phyloP scores from a whole-genome alignment of 192 early-diverging fungal species.

The Radiomyces spectabilis region DNA sequence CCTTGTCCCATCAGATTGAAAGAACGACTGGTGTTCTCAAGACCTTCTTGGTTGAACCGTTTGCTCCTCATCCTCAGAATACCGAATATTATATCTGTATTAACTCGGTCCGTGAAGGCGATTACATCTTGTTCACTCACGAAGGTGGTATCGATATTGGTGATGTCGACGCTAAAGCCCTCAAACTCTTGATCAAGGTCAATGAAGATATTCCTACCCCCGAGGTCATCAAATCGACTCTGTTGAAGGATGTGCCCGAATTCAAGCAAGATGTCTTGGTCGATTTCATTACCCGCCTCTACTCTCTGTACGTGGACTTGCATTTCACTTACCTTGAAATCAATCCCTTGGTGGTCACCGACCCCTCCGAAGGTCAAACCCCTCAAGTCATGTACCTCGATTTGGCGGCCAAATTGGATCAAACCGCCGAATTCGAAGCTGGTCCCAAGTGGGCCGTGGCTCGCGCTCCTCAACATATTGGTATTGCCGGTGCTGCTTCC shows the following conservation, averaged over 20 bases:
- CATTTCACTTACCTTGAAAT: constrained; percentile 99
- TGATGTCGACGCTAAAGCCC: constrained; percentile 96
- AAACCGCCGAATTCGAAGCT: constrained; percentile 94
- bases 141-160: constrained; percentile 98
- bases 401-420: constrained; percentile 97
- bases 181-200: constrained; percentile 79
- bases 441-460: constrained; percentile 96
- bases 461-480: constrained; percentile 52
- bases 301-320: constrained; percentile 91
- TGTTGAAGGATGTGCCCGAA: constrained; percentile 65
- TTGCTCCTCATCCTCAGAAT: constrained; percentile 84
- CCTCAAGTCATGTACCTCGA: constrained; percentile 88
- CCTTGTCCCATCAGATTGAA: constrained; percentile 55
- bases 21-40: constrained; percentile 77
- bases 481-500: constrained; percentile 21
- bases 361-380: constrained; percentile 40
- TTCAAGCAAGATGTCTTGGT: constrained; percentile 70
- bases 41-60: constrained; percentile 94
- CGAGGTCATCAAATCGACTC: constrained; percentile 51
- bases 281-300: constrained; percentile 88
- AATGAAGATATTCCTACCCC: constrained; percentile 64
- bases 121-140: constrained; percentile 95
- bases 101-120: constrained; percentile 91
- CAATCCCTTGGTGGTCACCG: constrained; percentile 95
- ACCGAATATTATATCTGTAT: constrained; percentile 98